Conservation (phyloP, 2,329 filamentous ascomycete species). For the Teratosphaeria zuluensis region DNA sequence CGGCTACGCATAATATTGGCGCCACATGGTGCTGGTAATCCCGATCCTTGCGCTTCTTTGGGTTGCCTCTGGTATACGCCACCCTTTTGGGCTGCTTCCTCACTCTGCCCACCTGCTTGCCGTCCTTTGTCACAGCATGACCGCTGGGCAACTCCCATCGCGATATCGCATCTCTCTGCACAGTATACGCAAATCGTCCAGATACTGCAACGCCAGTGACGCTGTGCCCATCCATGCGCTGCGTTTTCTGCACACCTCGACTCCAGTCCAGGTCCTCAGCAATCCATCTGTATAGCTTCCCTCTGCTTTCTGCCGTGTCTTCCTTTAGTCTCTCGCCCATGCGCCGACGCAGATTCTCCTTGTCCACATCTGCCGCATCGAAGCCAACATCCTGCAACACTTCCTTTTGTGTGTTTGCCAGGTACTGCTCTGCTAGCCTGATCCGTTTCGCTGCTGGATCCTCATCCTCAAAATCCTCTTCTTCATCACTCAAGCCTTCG, state of each 20-base stretch:
- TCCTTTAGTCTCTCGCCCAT: constrained; percentile 67
- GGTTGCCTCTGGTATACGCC: constrained; percentile 53
- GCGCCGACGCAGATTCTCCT: constrained; percentile 66
- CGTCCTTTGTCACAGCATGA: constrained; percentile 2
- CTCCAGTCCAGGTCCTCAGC: constrained; percentile 61
- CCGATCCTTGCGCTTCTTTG: constrained; percentile 51
- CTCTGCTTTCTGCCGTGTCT: constrained; percentile 85
- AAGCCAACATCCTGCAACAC: constrained; percentile 68
- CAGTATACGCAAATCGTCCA: constrained; percentile 75
- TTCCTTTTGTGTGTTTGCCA: constrained; percentile 79
- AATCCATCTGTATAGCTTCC: constrained; percentile 74
- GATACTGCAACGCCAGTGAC: constrained; percentile 73
- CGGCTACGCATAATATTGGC: constrained; percentile 72
- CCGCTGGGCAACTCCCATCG: constrained; percentile 76
- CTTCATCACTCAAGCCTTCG: constrained; percentile 32
- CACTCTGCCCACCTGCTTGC: constrained; percentile 15
- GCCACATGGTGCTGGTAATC: constrained; percentile 74
- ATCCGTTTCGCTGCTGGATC: constrained; percentile 82
- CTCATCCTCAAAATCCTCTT: constrained; percentile 69
- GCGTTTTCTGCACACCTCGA: constrained; percentile 42
- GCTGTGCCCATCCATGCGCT: constrained; percentile 69
- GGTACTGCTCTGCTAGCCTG: constrained; percentile 80
- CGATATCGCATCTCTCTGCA: constrained; percentile 75
- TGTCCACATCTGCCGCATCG: constrained; percentile 86
- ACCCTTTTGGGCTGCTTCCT: constrained; percentile 52